These are phyloP conservation scores for Mrakia gelida DNA, from an alignment of 768 basidiomycete genomes.

Conservation along the genomic window DNA sequence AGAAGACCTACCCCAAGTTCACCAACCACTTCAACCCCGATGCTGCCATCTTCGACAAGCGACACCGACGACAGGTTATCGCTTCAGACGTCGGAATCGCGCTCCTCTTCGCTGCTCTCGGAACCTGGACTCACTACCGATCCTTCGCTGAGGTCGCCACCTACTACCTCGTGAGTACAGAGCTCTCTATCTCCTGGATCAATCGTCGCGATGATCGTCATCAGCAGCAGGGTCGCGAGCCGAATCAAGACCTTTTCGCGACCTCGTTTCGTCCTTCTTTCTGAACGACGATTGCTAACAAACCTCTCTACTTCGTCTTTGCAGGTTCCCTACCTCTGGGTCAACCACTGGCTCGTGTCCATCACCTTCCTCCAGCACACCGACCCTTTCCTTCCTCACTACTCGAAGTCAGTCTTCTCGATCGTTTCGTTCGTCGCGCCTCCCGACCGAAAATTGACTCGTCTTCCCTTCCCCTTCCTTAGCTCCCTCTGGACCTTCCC, in stretches of 20 bases:
- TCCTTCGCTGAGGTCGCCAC: constrained; percentile 71
- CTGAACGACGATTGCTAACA: too few species aligned
- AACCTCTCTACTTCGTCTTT: constrained; percentile 38
- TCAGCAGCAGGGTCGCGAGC: too few species aligned
- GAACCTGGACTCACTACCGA: constrained; percentile 55
- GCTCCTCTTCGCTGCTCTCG: constrained; percentile 62
- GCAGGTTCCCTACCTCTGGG: constrained; percentile 67
- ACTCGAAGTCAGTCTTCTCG: background rate
- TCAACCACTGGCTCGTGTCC: constrained; percentile 90
- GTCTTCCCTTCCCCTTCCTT: constrained; percentile 65
- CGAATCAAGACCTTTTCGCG: too few species aligned
- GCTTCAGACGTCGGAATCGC: constrained; percentile 77
- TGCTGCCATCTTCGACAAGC: constrained; percentile 75
- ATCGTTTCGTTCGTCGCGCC: background rate
- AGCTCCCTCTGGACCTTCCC: constrained; percentile 84
- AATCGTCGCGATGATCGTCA: too few species aligned
- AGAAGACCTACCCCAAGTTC: constrained; percentile 67
- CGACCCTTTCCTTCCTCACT: constrained; percentile 68
- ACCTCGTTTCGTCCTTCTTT: too few species aligned
- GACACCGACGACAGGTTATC: constrained; percentile 71
- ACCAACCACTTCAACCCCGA: constrained; percentile 81
- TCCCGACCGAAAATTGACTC: background rate
- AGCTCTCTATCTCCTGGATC: too few species aligned
- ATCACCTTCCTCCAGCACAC: constrained; percentile 99
- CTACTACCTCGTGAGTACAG: constrained; percentile 55